Conservation (phyloP, 2,329 filamentous ascomycete genomes). For the Blumeria hordei region DNA sequence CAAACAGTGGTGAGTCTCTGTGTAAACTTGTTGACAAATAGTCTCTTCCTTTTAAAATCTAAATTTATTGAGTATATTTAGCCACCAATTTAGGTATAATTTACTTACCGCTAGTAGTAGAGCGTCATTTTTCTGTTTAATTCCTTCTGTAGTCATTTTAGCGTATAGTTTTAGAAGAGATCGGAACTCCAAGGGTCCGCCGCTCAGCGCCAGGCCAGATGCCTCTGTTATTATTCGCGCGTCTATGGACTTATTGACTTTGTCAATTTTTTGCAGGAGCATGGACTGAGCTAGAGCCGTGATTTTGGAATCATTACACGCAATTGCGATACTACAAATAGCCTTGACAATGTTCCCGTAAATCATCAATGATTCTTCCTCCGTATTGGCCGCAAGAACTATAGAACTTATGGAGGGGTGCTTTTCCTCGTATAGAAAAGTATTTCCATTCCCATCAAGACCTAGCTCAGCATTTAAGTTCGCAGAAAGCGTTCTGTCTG, state of each 20-base stretch:
- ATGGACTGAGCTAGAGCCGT: slow-evolving; percentile 83
- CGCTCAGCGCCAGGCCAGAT: slow-evolving; percentile 51
- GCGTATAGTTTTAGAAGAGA: slow-evolving; percentile 66
- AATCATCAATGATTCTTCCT: slow-evolving; percentile 54
- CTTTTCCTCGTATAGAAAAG: slow-evolving; percentile 26
- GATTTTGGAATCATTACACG: slow-evolving; percentile 71
- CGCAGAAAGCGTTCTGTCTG: slow-evolving; percentile 20
- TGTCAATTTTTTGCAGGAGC: slow-evolving; percentile 83
- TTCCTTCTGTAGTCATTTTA: slow-evolving; percentile 47
- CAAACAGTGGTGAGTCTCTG: slow-evolving; percentile 49
- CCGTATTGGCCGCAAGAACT: slow-evolving; percentile 48
- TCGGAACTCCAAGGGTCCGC: slow-evolving; percentile 61
- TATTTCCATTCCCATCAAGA: slow-evolving; percentile 21
- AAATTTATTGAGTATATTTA: background rate
- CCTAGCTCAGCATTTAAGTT: slow-evolving; percentile 28
- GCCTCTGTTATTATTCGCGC: slow-evolving; percentile 66
- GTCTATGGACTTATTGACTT: slow-evolving; percentile 59
- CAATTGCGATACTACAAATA: slow-evolving; percentile 69
- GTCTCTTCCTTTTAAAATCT: slow-evolving; percentile 56
- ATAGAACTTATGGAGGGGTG: slow-evolving; percentile 51
- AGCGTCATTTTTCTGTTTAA: slow-evolving; percentile 40
- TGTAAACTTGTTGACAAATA: slow-evolving; percentile 48
- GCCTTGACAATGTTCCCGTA: slow-evolving; percentile 86
- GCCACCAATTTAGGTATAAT: background rate
- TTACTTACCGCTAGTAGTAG: slow-evolving; percentile 45